Evolutionary conservation across 495 filamentous ascomycete genomes (phyloP), one percentile per base, ranked within the genome.

Genomic region (Monascus purpureus): DNA sequence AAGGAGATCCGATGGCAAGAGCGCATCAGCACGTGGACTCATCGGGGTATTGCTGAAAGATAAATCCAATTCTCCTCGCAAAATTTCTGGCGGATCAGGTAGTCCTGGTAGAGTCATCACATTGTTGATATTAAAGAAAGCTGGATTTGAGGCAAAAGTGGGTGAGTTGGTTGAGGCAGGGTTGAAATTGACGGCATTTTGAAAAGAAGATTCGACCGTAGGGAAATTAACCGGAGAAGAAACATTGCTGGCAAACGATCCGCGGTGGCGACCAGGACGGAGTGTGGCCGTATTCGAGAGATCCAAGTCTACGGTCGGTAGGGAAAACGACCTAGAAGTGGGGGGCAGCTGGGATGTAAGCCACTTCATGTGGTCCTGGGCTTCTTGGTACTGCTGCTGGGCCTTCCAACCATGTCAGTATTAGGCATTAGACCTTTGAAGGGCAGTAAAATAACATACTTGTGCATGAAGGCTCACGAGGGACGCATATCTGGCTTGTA

Each of bases 1-100:
- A 40, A 93, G 74, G 33, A 93, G 72, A 39, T 82, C 79, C 1
- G 82, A 84, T 14, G 84, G 84, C 15, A 93, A 57, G 16, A 90
- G 61, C 14, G 77, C 65, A 30, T 81, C 72, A 6, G 84, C 84
- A 8, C 80, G 79, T 16, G 84, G 84, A 41, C 82, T 88, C 52
- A 90, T 80, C 18, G 82, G 78, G 13, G 73, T 77, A 25, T 75
- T 70, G 23, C 56, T 73, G 32, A 65, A 68, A 25, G 74, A 55
- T 11, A 50, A 29, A 25, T 70, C 68, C 6, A 46, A 46, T 18
- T 69, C 63, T 18, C 51, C 49, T 18, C 55, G 62, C 33, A 52
- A 41, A 9, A 52, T 43, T 24, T 61, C 61, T 3, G 50, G 46
- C 13, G 54, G 57, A 25, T 63, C 60, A n/a, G 53, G 32, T 12